These are phyloP conservation scores for Ascochyta fabae DNA, from an alignment of 2,329 filamentous ascomycete species.

Conservation along the genomic window DNA sequence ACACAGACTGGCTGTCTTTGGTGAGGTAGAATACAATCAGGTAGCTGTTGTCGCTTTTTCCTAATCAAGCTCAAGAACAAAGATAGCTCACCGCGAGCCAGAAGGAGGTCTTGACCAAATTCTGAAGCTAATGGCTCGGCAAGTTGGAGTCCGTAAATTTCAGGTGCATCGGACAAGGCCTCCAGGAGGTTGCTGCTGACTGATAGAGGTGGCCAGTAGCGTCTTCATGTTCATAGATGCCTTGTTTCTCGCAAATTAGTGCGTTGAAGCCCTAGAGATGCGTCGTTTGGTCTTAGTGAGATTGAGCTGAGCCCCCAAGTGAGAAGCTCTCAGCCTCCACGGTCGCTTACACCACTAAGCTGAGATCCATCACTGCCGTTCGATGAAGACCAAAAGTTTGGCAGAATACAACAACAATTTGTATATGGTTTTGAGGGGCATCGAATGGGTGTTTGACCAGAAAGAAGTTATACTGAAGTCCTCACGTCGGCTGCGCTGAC, in stretches of 20 bases:
- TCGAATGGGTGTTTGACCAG: background rate
- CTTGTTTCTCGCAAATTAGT: background rate
- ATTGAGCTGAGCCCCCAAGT: background rate
- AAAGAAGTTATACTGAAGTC: background rate
- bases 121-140: background rate
- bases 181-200: conserved; percentile 1
- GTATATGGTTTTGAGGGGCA: background rate
- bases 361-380: too few species aligned
- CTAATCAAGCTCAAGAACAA: background rate
- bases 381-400: background rate
- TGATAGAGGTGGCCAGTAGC: background rate
- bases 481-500: background rate
- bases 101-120: background rate
- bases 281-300: conserved; percentile 9
- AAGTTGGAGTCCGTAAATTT: background rate
- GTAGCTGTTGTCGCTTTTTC: background rate
- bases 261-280: background rate
- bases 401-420: too few species aligned
- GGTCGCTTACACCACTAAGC: background rate
- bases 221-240: background rate
- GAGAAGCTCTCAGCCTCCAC: conserved; percentile 3
- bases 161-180: background rate
- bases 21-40: background rate
- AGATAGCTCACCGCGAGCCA: background rate
- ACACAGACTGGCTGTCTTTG: background rate